phyloP scores from a whole-genome alignment of 2,329 filamentous ascomycete species.

The Cladobotryum mycophilum region DNA sequence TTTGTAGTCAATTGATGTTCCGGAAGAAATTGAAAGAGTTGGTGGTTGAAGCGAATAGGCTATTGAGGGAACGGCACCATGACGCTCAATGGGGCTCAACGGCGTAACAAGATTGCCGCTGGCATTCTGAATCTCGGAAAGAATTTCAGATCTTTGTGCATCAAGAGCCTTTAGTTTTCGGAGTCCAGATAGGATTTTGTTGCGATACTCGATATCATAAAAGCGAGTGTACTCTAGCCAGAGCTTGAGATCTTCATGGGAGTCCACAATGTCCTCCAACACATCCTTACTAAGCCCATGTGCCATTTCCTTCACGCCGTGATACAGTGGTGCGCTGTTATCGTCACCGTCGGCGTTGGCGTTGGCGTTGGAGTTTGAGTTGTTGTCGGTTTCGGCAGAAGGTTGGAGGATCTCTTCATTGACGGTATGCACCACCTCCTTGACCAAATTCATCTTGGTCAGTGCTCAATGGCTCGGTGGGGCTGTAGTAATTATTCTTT shows the following conservation, averaged over 20 bases:
- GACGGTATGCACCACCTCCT: too few species aligned
- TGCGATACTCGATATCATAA: slow-evolving; percentile 16
- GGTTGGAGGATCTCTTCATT: too few species aligned
- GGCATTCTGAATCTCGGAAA: slow-evolving; percentile 13
- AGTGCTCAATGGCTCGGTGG: too few species aligned
- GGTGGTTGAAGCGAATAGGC: background rate
- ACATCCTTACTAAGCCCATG: background rate
- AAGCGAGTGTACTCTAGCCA: slow-evolving; percentile 23
- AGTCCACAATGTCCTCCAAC: background rate
- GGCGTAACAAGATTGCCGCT: background rate
- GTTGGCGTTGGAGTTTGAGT: too few species aligned
- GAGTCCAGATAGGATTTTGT: slow-evolving; percentile 12
- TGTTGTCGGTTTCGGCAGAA: too few species aligned
- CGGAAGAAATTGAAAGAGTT: background rate
- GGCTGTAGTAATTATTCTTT: too few species aligned
- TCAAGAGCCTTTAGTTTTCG: slow-evolving; percentile 16
- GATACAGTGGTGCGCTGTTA: too few species aligned
- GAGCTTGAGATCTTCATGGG: slow-evolving; percentile 14
- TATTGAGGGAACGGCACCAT: background rate
- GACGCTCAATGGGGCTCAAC: background rate
- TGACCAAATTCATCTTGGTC: too few species aligned
- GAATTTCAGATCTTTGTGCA: slow-evolving; percentile 15
- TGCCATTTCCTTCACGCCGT: background rate
- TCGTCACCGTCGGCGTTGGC: too few species aligned
- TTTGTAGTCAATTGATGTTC: background rate